Evolutionary conservation across 129 eudicot species (phyloP).

Genomic region (Centella asiatica): DNA sequence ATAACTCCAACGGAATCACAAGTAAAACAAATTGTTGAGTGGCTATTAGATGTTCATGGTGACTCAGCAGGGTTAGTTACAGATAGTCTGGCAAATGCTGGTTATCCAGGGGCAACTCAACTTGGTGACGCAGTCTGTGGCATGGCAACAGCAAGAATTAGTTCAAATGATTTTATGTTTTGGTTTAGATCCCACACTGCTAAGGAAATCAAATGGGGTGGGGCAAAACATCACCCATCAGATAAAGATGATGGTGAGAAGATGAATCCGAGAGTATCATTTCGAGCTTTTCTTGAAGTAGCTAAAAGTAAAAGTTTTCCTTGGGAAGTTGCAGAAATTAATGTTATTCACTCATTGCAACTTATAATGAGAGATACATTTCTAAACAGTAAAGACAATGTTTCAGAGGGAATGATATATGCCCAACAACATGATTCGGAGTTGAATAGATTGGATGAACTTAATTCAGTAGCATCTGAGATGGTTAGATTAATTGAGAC

Average conservation of each 20-base stretch:
- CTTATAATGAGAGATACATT: slow-evolving; percentile 47
- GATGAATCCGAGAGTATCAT: slow-evolving; percentile 68
- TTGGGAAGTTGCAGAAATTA: slow-evolving; percentile 54
- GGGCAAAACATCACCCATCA: slow-evolving; percentile 53
- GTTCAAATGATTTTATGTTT: slow-evolving; percentile 38
- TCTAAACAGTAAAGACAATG: slow-evolving; percentile 27
- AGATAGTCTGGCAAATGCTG: slow-evolving; percentile 47
- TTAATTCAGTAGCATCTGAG: slow-evolving; percentile 48
- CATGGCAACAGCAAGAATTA: slow-evolving; percentile 54
- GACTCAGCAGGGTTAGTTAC: slow-evolving; percentile 65
- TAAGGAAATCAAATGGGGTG: slow-evolving; percentile 56
- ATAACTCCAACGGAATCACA: slow-evolving; percentile 54
- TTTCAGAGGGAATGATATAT: slow-evolving; percentile 14
- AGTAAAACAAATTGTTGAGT: slow-evolving; percentile 38
- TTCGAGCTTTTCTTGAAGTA: slow-evolving; percentile 60
- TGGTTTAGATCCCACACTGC: slow-evolving; percentile 76
- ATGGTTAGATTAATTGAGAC: slow-evolving; percentile 73
- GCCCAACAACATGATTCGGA: slow-evolving; percentile 24
- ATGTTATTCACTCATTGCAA: slow-evolving; percentile 75
- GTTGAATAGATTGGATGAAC: slow-evolving; percentile 25
- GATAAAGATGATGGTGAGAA: slow-evolving; percentile 49
- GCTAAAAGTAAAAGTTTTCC: slow-evolving; percentile 49
- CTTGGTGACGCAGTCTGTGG: slow-evolving; percentile 77
- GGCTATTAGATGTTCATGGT: slow-evolving; percentile 40
- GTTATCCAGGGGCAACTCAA: slow-evolving; percentile 44